A percentile compares a stretch with the other conserved stretches of the same genome.
Conservation (phyloP, 805 yeast species). For the Ogataea ramenticola region DNA sequence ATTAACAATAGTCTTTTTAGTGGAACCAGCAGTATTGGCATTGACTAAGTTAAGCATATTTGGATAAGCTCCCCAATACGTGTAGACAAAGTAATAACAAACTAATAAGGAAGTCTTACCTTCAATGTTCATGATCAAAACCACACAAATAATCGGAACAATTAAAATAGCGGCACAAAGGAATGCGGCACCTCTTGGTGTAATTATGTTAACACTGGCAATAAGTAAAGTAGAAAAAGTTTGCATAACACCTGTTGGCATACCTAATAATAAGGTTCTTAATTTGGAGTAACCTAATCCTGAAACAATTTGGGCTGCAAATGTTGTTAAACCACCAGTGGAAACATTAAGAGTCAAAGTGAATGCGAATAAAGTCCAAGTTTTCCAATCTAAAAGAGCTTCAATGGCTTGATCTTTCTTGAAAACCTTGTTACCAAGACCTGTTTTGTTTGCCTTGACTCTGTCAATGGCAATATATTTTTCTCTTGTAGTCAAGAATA, state of each 20-base stretch:
- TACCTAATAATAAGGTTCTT: conserved; percentile 11
- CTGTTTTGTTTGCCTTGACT: conserved; percentile 33
- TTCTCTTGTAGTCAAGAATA: conserved; percentile 36
- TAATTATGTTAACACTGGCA: conserved; percentile 13
- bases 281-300: conserved; percentile 26
- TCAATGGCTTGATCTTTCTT: conserved; percentile 37
- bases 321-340: conserved; percentile 51
- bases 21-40: conserved; percentile 55
- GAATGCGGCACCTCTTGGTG: conserved; percentile 10
- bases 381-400: conserved; percentile 33
- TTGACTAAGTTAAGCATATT: conserved; percentile 23
- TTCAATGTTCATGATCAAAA: conserved; percentile 11
- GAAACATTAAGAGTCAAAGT: conserved; percentile 38
- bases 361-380: conserved; percentile 23
- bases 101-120: conserved; percentile 2
- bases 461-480: conserved; percentile 19
- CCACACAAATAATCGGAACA: conserved; percentile 11
- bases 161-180: conserved; percentile 7
- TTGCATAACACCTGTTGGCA: conserved; percentile 16
- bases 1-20: conserved; percentile 46
- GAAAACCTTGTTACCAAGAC: conserved; percentile 32
- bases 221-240: conserved; percentile 13
- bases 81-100: conserved; percentile 16
- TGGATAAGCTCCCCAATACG: conserved; percentile 15
- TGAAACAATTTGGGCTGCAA: conserved; percentile 37